A percentile compares a stretch with the other conserved stretches of the same genome.
phyloP scores from a whole-genome alignment of 805 yeast genomes.

The Maudiozyma turicensis region DNA sequence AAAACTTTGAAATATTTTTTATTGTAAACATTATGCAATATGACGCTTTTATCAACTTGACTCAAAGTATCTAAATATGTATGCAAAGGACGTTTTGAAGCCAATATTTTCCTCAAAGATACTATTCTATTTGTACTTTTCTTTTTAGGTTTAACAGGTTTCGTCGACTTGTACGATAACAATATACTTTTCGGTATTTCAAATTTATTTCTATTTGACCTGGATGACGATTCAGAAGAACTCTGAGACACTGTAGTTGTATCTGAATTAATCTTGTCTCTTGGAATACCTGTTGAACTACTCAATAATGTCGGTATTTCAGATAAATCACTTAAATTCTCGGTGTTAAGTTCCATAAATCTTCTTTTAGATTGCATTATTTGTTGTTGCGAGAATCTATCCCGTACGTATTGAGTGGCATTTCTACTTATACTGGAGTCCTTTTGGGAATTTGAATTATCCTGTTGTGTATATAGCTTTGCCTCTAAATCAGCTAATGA shows the following conservation, averaged over 20 bases:
- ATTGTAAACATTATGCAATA: conserved; percentile 25
- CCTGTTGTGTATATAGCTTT: conserved; percentile 14
- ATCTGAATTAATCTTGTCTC: conserved; percentile 22
- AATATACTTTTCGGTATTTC: conserved; percentile 25
- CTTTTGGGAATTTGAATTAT: neutral
- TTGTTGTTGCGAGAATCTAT: conserved; percentile 22
- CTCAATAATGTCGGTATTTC: conserved; percentile 26
- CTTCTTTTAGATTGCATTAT: conserved; percentile 25
- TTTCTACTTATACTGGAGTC: conserved; percentile 5
- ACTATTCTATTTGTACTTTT: conserved; percentile 26
- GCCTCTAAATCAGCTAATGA: conserved; percentile 29
- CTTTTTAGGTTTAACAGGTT: conserved; percentile 23
- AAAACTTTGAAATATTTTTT: conserved; percentile 27
- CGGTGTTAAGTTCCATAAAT: conserved; percentile 28
- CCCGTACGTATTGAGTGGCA: conserved; percentile 10
- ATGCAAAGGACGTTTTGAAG: conserved; percentile 23
- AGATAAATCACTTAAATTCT: conserved; percentile 19
- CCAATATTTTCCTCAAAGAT: conserved; percentile 23
- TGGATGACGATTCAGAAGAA: conserved; percentile 7
- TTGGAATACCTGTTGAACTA: conserved; percentile 23
- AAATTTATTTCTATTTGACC: conserved; percentile 19
- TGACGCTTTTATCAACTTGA: conserved; percentile 23
- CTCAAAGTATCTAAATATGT: conserved; percentile 27
- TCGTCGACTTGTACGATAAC: conserved; percentile 27
- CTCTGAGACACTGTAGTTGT: conserved; percentile 6